Conservation (phyloP, 1,284 basidiomycete species). For the Cerrena zonata region DNA sequence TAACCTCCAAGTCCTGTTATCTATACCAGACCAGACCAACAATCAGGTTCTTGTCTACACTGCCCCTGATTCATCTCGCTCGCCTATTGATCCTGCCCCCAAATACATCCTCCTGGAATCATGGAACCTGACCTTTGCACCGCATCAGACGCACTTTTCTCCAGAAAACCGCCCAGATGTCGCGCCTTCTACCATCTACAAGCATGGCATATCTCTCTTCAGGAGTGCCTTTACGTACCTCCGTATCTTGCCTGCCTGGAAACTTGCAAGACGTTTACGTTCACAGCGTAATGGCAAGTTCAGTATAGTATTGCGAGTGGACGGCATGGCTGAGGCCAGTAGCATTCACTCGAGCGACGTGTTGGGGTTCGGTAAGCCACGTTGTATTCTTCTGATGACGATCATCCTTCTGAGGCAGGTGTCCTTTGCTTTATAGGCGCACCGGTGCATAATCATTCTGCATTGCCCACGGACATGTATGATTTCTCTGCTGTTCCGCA, state of each 20-base stretch:
- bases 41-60: constrained; percentile 69
- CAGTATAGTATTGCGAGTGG: constrained; percentile 49
- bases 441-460: constrained; percentile 34
- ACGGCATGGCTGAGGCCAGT: constrained; percentile 26
- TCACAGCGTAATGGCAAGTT: constrained; percentile 42
- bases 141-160: constrained; percentile 22
- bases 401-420: constrained; percentile 11
- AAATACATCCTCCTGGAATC: constrained; percentile 65
- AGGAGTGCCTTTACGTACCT: constrained; percentile 68
- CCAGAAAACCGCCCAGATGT: constrained; percentile 41
- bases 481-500: constrained; percentile 61
- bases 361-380: constrained; percentile 36
- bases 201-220: constrained; percentile 74
- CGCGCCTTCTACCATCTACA: constrained; percentile 72
- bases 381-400: constrained; percentile 15
- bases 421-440: constrained; percentile 26
- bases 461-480: constrained; percentile 47
- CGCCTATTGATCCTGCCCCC: constrained; percentile 62
- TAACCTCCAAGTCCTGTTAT: constrained; percentile 63
- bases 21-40: constrained; percentile 57
- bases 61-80: constrained; percentile 50
- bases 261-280: constrained; percentile 55
- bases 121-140: constrained; percentile 55
- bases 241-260: constrained; percentile 69
- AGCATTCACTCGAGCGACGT: constrained; percentile 25